These are phyloP conservation scores for Vaccinium corymbosum DNA, from an alignment of 148 eudicot species.

Conservation along the genomic window DNA sequence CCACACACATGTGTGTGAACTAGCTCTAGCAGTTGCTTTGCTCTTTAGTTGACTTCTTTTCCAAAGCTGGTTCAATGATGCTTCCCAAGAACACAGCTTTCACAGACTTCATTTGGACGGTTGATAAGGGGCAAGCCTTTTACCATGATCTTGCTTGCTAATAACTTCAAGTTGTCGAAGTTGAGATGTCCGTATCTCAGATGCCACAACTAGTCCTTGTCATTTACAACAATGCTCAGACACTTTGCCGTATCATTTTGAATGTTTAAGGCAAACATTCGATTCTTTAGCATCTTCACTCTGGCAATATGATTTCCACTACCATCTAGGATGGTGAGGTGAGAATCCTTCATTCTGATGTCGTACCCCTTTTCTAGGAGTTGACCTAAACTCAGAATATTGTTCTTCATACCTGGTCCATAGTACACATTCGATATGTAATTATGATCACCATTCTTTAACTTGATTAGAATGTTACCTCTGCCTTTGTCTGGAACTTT, in stretches of 20 bases:
- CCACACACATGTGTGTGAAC: no score
- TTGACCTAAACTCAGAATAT: neutral
- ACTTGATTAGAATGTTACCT: neutral
- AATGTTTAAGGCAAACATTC: neutral
- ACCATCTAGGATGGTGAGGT: neutral
- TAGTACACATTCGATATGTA: neutral
- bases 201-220: neutral
- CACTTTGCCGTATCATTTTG: neutral
- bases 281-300: neutral
- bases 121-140: no score
- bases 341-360: neutral
- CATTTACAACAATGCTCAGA: neutral
- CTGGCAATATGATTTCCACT: neutral
- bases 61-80: no score
- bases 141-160: no score
- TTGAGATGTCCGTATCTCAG: neutral
- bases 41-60: no score
- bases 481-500: neutral
- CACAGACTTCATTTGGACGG: no score
- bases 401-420: neutral
- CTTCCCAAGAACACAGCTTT: no score
- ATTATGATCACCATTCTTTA: neutral
- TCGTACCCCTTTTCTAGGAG: neutral
- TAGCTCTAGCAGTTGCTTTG: no score
- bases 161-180: neutral